Evolutionary conservation across 371 early-diverging fungal species (phyloP).

Genomic region (Globomyces sp.): DNA sequence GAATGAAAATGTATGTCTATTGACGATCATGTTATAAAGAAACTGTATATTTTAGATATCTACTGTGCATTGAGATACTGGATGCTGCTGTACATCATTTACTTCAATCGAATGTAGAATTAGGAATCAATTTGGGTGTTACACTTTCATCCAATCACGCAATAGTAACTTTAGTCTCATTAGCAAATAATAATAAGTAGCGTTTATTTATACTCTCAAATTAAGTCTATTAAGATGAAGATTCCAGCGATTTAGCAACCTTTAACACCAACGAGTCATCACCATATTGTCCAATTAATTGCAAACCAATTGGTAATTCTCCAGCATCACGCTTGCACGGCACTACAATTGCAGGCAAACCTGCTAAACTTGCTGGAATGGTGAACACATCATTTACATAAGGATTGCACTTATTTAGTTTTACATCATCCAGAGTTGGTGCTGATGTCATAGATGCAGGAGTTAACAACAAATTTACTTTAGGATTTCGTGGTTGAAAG

Average conservation of each 20-base stretch:
- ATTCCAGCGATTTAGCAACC: constrained; percentile 42
- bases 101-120: too few species aligned
- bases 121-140: too few species aligned
- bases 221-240: background rate
- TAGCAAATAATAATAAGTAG: too few species aligned
- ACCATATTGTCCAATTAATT: constrained; percentile 79
- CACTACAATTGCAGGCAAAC: constrained; percentile 69
- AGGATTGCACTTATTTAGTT: constrained; percentile 32
- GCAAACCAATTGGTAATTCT: constrained; percentile 74
- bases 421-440: constrained; percentile 45
- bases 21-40: too few species aligned
- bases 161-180: too few species aligned
- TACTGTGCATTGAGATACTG: too few species aligned
- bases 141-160: too few species aligned
- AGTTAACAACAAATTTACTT: constrained; percentile 68
- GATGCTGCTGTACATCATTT: too few species aligned
- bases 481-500: background rate
- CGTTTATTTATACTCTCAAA: too few species aligned
- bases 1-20: too few species aligned
- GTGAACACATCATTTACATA: constrained; percentile 89
- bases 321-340: constrained; percentile 45
- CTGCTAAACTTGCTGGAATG: constrained; percentile 84
- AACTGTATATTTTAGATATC: too few species aligned
- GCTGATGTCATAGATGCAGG: constrained; percentile 72
- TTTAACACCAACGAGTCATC: constrained; percentile 63